Percentiles rank a stretch among this genome's conserved stretches.
Evolutionary conservation across 2,329 filamentous ascomycete species (phyloP).

Genomic region (Sporothrix variecibatus): DNA sequence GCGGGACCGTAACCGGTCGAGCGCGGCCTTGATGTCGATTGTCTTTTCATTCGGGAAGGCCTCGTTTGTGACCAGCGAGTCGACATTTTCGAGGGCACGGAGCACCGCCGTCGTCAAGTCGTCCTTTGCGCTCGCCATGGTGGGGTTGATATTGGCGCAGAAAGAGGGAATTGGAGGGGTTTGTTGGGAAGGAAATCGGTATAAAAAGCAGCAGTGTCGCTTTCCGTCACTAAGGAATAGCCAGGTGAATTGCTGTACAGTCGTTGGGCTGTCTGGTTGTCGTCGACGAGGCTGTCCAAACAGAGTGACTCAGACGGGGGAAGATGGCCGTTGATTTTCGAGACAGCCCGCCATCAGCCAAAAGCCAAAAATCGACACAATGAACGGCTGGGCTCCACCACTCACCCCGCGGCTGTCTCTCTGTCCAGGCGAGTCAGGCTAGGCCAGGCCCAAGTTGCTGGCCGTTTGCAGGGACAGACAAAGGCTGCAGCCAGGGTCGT

Average conservation of each 20-base stretch:
- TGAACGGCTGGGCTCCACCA: neutral
- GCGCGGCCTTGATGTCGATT: conserved; percentile 75
- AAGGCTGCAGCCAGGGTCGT: neutral
- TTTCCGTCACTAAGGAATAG: neutral
- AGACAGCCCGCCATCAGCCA: conserved; percentile 24
- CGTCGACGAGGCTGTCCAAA: conserved; percentile 12
- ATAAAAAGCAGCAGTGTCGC: neutral
- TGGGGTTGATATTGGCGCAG: neutral
- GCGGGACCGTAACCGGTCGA: conserved; percentile 82
- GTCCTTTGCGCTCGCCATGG: conserved; percentile 40
- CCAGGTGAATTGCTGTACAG: neutral
- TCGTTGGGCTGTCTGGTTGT: neutral
- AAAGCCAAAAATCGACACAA: conserved; percentile 20
- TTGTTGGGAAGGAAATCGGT: neutral
- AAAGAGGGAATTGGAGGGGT: neutral
- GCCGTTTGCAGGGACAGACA: neutral
- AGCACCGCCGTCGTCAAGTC: conserved; percentile 68
- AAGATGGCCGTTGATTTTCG: conserved; percentile 11
- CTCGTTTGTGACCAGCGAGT: conserved; percentile 67
- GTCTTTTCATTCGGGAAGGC: conserved; percentile 68
- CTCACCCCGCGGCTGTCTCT: conserved; percentile 5
- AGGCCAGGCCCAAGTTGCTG: neutral
- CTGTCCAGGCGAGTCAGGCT: conserved; percentile 7
- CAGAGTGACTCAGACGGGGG: conserved; percentile 24
- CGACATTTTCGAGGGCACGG: conserved; percentile 62